These are phyloP conservation scores for Rhizopogon salebrosus DNA, from an alignment of 768 basidiomycete species.

Conservation along the genomic window DNA sequence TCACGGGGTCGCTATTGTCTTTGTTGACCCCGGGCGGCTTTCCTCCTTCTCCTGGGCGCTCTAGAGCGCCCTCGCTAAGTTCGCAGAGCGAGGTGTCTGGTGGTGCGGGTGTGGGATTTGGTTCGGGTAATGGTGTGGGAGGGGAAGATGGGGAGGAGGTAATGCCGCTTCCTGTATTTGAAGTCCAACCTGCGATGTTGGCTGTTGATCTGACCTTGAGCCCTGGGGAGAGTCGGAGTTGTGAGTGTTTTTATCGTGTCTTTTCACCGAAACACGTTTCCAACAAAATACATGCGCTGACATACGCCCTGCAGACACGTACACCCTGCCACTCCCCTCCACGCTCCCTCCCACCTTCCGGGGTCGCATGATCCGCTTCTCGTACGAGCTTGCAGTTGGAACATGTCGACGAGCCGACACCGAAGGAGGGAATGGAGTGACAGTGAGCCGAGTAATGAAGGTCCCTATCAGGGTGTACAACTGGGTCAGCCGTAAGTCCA, in stretches of 20 bases:
- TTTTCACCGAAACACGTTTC: background rate
- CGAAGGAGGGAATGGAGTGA: conserved; percentile 34
- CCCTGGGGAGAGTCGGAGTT: conserved; percentile 82
- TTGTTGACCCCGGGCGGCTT: conserved; percentile 21
- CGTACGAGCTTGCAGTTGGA: conserved; percentile 87
- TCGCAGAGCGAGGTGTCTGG: conserved; percentile 5
- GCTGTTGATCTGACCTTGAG: conserved; percentile 79
- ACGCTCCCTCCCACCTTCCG: conserved; percentile 87
- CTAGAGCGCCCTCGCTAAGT: conserved; percentile 21
- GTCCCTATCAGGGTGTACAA: conserved; percentile 92
- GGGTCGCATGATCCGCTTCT: conserved; percentile 79
- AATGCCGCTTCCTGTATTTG: conserved; percentile 74
- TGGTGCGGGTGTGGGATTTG: conserved; percentile 24
- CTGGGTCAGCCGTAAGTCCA: conserved; percentile 63
- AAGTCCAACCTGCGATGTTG: conserved; percentile 81
- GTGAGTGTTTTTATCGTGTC: conserved; percentile 33
- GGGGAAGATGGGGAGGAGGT: conserved; percentile 56
- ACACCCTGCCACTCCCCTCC: conserved; percentile 68
- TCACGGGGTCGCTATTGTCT: conserved; percentile 46
- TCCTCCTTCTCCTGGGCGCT: conserved; percentile 4
- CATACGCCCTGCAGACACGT: conserved; percentile 56
- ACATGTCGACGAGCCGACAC: conserved; percentile 60
- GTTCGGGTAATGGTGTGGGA: conserved; percentile 17
- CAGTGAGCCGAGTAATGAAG: conserved; percentile 75
- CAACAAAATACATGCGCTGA: background rate